Percentiles rank a stretch among this genome's conserved stretches.
phyloP scores from a whole-genome alignment of 805 yeast species.

The Myxozyma neglecta region DNA sequence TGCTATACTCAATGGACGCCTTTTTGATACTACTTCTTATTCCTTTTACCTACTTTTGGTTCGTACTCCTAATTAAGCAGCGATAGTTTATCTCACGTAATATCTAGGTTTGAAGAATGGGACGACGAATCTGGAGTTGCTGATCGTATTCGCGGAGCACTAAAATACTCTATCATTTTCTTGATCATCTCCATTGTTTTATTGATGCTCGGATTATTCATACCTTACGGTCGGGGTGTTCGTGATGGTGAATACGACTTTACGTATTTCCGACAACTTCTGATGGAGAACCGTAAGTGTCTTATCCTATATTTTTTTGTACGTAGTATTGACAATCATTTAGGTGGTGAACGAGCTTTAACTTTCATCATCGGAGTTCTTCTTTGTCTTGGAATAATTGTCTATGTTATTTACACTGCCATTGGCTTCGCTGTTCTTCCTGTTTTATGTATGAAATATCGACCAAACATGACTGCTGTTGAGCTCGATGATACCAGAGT shows the following conservation, averaged over 20 bases:
- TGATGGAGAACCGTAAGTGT: conserved; percentile 28
- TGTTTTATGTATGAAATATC: conserved; percentile 27
- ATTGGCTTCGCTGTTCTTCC: conserved; percentile 31
- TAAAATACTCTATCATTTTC: conserved; percentile 28
- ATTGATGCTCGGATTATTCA: conserved; percentile 29
- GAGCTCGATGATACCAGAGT: conserved; percentile 31
- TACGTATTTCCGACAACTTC: conserved; percentile 25
- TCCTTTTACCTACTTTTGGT: conserved; percentile 36
- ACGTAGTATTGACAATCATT: not conserved
- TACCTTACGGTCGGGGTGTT: conserved; percentile 30
- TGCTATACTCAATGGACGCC: conserved; percentile 33
- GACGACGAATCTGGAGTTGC: conserved; percentile 29
- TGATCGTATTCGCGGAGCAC: conserved; percentile 26
- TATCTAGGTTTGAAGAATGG: conserved; percentile 33
- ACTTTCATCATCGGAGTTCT: conserved; percentile 31
- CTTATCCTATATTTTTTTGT: not conserved
- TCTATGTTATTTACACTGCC: conserved; percentile 32
- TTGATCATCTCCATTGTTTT: conserved; percentile 17
- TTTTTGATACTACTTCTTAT: conserved; percentile 30
- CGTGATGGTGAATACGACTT: conserved; percentile 24
- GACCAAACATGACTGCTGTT: conserved; percentile 15
- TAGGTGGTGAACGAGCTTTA: conserved; percentile 29
- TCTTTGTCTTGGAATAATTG: conserved; percentile 28
- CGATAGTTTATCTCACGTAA: not conserved
- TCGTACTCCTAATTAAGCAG: not conserved